Conservation (phyloP, 1,139 yeast species). For the Saccharomycopsis hybrid region DNA sequence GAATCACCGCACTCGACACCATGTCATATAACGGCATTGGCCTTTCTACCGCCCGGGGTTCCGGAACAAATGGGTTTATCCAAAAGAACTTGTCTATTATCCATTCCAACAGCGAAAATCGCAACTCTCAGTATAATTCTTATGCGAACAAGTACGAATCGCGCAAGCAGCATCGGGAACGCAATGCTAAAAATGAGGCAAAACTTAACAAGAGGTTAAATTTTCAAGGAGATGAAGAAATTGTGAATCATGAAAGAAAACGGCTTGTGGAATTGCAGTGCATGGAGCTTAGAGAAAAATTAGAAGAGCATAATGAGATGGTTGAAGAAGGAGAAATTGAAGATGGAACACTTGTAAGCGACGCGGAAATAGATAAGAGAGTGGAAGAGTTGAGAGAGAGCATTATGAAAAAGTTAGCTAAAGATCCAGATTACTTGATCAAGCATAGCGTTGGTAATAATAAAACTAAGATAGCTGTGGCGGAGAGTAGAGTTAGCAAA, state of each 20-base stretch:
- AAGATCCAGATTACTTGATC: slow-evolving; percentile 2
- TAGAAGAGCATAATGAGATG: slow-evolving; percentile 45
- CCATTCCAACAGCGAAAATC: slow-evolving; percentile 24
- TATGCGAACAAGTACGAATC: slow-evolving; percentile 32
- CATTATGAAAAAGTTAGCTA: slow-evolving; percentile 19
- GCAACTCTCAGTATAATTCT: slow-evolving; percentile 15
- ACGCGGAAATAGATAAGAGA: slow-evolving; percentile 29
- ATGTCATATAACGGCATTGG: slow-evolving; percentile 72
- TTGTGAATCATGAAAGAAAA: slow-evolving; percentile 41
- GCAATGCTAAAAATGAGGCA: slow-evolving; percentile 22
- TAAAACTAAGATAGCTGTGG: not conserved
- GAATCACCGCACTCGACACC: too few species aligned
- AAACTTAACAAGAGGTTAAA: slow-evolving; percentile 24
- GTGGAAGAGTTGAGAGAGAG: slow-evolving; percentile 28
- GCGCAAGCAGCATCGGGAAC: slow-evolving; percentile 28
- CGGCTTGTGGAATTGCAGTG: slow-evolving; percentile 50
- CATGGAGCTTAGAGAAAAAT: slow-evolving; percentile 45
- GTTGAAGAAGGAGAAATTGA: not conserved
- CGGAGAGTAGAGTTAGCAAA: not conserved
- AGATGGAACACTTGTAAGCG: slow-evolving; percentile 18
- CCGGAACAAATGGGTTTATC: slow-evolving; percentile 68
- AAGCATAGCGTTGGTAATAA: not conserved
- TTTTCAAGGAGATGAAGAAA: slow-evolving; percentile 32
- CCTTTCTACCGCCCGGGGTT: slow-evolving; percentile 56
- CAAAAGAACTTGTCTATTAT: slow-evolving; percentile 42